Conservation (phyloP, 2,329 filamentous ascomycete species). For the Fusarium anthophilum region DNA sequence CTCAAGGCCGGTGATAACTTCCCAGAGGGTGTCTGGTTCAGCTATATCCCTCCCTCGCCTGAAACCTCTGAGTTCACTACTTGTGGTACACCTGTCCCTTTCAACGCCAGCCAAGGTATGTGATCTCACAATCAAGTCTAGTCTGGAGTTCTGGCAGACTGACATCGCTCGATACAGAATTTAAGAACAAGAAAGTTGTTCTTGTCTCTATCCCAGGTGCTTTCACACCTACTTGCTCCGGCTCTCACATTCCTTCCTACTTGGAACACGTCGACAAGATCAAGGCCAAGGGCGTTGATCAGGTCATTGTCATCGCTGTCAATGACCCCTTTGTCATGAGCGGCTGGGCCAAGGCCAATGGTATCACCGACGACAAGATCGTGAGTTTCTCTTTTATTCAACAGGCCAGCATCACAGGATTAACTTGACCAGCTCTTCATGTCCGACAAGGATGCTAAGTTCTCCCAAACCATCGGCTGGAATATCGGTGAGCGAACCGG, state of each 20-base stretch:
- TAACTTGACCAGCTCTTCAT: constrained; percentile 71
- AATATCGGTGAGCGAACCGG: constrained; percentile 76
- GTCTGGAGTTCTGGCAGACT: constrained; percentile 7
- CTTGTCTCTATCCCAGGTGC: constrained; percentile 71
- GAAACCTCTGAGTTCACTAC: constrained; percentile 74
- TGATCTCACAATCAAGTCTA: constrained; percentile 6
- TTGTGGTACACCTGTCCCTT: constrained; percentile 82
- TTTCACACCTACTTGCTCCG: constrained; percentile 89
- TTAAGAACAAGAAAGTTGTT: constrained; percentile 66
- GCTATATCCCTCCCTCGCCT: constrained; percentile 79
- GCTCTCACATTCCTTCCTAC: constrained; percentile 83
- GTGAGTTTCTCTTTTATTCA: constrained; percentile 48
- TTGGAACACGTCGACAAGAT: constrained; percentile 75
- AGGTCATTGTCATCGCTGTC: constrained; percentile 81
- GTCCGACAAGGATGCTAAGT: constrained; percentile 73
- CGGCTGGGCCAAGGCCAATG: constrained; percentile 90
- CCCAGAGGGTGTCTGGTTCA: constrained; percentile 83
- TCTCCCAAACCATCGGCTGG: constrained; percentile 84
- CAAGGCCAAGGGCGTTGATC: constrained; percentile 83
- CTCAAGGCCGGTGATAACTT: constrained; percentile 86
- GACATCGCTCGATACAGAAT: constrained; percentile 51
- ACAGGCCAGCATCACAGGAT: not conserved
- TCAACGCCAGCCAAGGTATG: constrained; percentile 79
- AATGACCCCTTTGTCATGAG: constrained; percentile 91
- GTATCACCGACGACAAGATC: constrained; percentile 73